phyloP scores from a whole-genome alignment of 768 basidiomycete species.

The Clavaria fumosa region DNA sequence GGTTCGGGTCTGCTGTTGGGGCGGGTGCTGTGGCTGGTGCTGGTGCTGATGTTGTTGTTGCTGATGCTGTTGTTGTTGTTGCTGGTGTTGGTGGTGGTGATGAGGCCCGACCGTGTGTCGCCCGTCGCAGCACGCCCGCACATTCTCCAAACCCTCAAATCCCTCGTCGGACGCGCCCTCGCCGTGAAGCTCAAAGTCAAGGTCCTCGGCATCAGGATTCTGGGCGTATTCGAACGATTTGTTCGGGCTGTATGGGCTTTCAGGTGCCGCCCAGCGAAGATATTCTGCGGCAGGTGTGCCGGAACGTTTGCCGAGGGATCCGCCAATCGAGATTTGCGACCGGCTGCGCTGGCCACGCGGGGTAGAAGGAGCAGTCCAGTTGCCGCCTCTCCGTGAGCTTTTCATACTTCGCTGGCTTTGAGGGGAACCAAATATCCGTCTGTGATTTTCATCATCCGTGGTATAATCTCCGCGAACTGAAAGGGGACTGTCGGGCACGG shows the following conservation, averaged over 20 bases:
- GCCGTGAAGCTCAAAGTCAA: conserved; percentile 76
- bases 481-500: conserved; percentile 33
- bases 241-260: conserved; percentile 63
- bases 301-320: conserved; percentile 69
- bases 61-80: conserved; percentile 26
- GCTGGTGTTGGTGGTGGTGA: conserved; percentile 46
- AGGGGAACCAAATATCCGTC: conserved; percentile 34
- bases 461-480: conserved; percentile 31
- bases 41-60: no score
- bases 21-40: no score
- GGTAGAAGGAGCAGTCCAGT: conserved; percentile 64
- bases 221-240: conserved; percentile 47
- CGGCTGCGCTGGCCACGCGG: conserved; percentile 65
- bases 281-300: conserved; percentile 91
- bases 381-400: conserved; percentile 41
- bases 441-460: conserved; percentile 35
- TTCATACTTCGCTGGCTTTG: conserved; percentile 60
- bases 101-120: conserved; percentile 67
- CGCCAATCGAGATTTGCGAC: conserved; percentile 59
- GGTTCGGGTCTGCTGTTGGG: no score
- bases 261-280: conserved; percentile 61
- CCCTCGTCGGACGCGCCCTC: conserved; percentile 58
- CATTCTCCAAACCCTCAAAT: conserved; percentile 90
- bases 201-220: conserved; percentile 38
- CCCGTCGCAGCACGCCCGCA: conserved; percentile 82